A percentile compares a stretch with the other conserved stretches of the same genome.
These are phyloP conservation scores for Trifolium fragiferum DNA, from an alignment of 306 rosid species.

Conservation along the genomic window DNA sequence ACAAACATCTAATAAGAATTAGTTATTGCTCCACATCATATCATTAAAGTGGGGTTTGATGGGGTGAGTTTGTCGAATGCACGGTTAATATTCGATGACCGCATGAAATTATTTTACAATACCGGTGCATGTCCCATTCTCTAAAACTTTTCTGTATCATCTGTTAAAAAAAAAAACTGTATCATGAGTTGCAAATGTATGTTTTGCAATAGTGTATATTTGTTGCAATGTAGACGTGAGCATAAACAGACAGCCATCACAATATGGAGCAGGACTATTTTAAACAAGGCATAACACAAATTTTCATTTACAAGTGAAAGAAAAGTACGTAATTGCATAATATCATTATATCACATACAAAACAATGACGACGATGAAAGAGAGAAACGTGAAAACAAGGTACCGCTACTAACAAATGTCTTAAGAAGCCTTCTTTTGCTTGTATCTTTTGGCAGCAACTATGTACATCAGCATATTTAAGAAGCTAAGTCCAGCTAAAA, in stretches of 20 bases:
- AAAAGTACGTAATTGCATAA: conserved; percentile 17
- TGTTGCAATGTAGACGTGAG: background rate
- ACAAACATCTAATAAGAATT: too few relatives aligned
- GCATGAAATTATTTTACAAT: too few relatives aligned
- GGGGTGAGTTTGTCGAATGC: too few relatives aligned
- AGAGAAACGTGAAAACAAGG: conserved; percentile 29
- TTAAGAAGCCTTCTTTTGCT: conserved; percentile 72
- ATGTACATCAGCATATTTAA: conserved; percentile 67
- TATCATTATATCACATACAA: conserved; percentile 25
- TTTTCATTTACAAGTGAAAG: conserved; percentile 26
- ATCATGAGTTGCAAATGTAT: too few relatives aligned
- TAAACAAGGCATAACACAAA: conserved; percentile 1
- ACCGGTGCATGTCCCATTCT: too few relatives aligned
- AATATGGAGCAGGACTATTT: conserved; percentile 2
- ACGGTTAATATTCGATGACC: too few relatives aligned
- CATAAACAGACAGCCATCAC: background rate
- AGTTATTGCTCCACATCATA: too few relatives aligned
- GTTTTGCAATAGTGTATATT: background rate
- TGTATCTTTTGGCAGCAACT: conserved; percentile 70
- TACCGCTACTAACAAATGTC: conserved; percentile 2
- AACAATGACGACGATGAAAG: conserved; percentile 33
- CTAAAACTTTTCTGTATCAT: too few relatives aligned
- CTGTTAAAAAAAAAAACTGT: too few relatives aligned
- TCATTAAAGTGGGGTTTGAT: too few relatives aligned
- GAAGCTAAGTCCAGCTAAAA: conserved; percentile 84